Conservation (phyloP, 192 early-diverging fungal genomes). For the Lunasporangiospora selenospora region DNA sequence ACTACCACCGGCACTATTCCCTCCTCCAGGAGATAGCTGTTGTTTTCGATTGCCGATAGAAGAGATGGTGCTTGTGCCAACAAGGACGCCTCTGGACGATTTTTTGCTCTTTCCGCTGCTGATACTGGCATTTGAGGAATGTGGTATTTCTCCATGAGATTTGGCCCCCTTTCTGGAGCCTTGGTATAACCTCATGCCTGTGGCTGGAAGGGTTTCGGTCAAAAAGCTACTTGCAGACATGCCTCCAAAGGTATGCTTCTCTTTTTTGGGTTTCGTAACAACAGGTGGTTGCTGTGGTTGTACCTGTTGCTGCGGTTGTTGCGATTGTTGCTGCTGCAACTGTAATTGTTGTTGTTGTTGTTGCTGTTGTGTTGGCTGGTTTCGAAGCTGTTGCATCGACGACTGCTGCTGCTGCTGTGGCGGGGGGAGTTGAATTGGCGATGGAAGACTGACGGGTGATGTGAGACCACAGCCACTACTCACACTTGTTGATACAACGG, state of each 20-base stretch:
- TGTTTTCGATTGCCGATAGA: conserved; percentile 38
- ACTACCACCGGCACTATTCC: too few relatives aligned
- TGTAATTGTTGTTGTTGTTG: not conserved
- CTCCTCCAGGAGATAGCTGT: conserved; percentile 27
- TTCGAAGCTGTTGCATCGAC: too few relatives aligned
- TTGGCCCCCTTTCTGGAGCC: conserved; percentile 35
- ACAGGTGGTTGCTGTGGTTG: too few relatives aligned
- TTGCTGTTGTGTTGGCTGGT: conserved; percentile 3
- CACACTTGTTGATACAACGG: conserved; percentile 21
- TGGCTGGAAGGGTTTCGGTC: conserved; percentile 31
- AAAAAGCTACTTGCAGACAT: conserved; percentile 43
- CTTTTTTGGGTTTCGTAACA: conserved; percentile 42
- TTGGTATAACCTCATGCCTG: conserved; percentile 39
- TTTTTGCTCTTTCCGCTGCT: conserved; percentile 21
- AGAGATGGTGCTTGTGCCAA: too few relatives aligned
- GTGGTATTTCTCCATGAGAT: conserved; percentile 33
- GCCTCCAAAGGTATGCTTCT: conserved; percentile 40
- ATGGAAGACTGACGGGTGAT: conserved; percentile 24
- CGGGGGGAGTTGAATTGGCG: conserved; percentile 29
- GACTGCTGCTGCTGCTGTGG: conserved; percentile 8
- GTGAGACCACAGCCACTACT: conserved; percentile 20
- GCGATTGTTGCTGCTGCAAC: conserved; percentile 3
- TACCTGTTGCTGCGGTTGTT: conserved; percentile 1
- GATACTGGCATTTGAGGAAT: not conserved
- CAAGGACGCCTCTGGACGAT: conserved; percentile 12